Conservation (phyloP, 192 early-diverging fungal species). For the Coemansia sp. region DNA sequence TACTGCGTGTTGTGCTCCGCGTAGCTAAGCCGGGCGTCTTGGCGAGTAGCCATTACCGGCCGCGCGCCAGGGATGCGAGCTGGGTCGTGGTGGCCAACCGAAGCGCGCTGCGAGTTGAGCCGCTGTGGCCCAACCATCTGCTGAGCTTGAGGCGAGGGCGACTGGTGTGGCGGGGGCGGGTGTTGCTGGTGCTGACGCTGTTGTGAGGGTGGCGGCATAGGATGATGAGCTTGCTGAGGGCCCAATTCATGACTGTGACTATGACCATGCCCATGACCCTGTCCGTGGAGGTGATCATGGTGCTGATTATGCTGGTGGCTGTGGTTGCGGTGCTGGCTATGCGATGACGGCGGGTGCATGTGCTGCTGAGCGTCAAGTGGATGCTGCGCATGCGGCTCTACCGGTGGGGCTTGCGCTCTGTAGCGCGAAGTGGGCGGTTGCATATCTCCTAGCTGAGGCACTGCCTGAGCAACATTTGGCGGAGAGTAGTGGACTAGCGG, state of each 20-base stretch:
- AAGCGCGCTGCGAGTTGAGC: slow-evolving; percentile 24
- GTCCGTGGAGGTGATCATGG: neutral
- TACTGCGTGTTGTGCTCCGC: slow-evolving; percentile 22
- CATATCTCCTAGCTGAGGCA: neutral
- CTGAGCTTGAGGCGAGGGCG: slow-evolving; percentile 27
- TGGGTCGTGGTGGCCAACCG: slow-evolving; percentile 1
- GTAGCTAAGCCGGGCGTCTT: slow-evolving; percentile 20
- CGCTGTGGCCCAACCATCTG: slow-evolving; percentile 25
- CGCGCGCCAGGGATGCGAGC: slow-evolving; percentile 16
- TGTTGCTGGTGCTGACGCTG: slow-evolving; percentile 15
- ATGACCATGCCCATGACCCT: neutral
- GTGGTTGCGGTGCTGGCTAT: neutral
- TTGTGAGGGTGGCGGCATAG: slow-evolving; percentile 8
- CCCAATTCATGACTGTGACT: neutral
- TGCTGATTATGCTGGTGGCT: slow-evolving; percentile 5
- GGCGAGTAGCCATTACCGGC: slow-evolving; percentile 13
- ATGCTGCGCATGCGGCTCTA: neutral
- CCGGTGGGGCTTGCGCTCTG: neutral
- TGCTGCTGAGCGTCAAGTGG: slow-evolving; percentile 9
- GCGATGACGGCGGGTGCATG: neutral
- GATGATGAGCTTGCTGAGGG: slow-evolving; percentile 7
- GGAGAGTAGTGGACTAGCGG: slow-evolving; percentile 18
- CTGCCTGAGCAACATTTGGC: slow-evolving; percentile 14
- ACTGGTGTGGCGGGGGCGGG: slow-evolving; percentile 23
- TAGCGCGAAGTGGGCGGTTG: slow-evolving; percentile 3